Evolutionary conservation across 768 basidiomycete species (phyloP).

Genomic region (Termitomyces sp.): DNA sequence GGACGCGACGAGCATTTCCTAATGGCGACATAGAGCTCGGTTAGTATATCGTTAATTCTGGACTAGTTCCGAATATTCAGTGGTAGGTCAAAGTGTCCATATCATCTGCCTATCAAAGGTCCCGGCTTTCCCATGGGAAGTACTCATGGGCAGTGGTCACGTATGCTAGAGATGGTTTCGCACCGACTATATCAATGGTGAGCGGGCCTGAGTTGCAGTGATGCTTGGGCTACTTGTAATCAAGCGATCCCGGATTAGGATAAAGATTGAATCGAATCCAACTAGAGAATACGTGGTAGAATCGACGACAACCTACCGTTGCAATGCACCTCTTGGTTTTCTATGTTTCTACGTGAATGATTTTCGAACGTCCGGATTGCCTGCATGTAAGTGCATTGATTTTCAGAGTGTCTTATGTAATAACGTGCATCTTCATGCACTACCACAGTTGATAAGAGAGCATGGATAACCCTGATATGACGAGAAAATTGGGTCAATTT

Average conservation of each 20-base stretch:
- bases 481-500: no score
- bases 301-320: background rate
- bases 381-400: background rate
- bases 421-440: no score
- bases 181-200: background rate
- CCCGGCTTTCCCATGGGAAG: background rate
- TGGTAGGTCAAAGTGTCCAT: conserved; percentile 1
- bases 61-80: conserved; percentile 10
- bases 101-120: conserved; percentile 1
- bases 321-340: no score
- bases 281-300: background rate
- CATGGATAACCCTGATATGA: background rate
- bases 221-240: background rate
- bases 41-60: conserved; percentile 2
- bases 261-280: background rate
- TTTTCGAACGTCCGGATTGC: background rate
- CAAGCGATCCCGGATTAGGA: background rate
- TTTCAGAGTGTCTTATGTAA: background rate
- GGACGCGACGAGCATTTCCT: background rate
- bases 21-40: conserved; percentile 7
- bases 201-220: background rate
- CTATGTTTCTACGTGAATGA: no score
- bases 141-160: background rate
- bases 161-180: background rate
- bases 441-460: background rate